Percentiles rank a stretch among this genome's conserved stretches.
These are phyloP conservation scores for Xylaria sp. DNA, from an alignment of 2,329 filamentous ascomycete genomes.

Conservation along the genomic window DNA sequence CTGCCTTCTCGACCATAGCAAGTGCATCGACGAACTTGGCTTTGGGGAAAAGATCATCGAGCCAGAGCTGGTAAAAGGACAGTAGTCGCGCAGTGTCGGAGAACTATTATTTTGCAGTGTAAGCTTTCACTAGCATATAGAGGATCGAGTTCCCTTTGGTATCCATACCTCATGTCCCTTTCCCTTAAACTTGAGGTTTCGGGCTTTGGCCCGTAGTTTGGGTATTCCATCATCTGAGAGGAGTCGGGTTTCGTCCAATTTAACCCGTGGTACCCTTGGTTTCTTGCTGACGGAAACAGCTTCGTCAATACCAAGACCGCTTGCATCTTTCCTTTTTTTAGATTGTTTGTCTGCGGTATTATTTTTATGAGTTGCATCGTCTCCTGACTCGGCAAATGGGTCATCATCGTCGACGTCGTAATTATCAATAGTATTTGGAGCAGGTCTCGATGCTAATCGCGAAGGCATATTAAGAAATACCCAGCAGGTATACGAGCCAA, in stretches of 20 bases:
- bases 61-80: constrained; percentile 93
- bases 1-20: constrained; percentile 88
- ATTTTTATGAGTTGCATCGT: constrained; percentile 43
- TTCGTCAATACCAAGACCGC: constrained; percentile 79
- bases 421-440: constrained; percentile 70
- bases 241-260: constrained; percentile 86
- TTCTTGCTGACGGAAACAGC: constrained; percentile 84
- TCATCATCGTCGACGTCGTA: constrained; percentile 67
- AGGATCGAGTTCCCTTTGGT: not conserved
- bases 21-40: constrained; percentile 92
- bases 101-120: constrained; percentile 62
- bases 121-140: constrained; percentile 7
- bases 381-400: constrained; percentile 51
- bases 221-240: constrained; percentile 84
- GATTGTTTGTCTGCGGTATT: constrained; percentile 33
- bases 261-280: constrained; percentile 73
- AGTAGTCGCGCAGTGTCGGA: constrained; percentile 81
- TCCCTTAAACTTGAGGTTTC: constrained; percentile 80
- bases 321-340: constrained; percentile 56
- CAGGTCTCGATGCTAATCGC: constrained; percentile 28
- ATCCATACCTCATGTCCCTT: constrained; percentile 83
- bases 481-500: too few species aligned
- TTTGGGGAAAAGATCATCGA: constrained; percentile 93
- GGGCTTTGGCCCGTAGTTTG: constrained; percentile 74
- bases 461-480: too few species aligned